Evolutionary conservation across 495 filamentous ascomycete genomes (phyloP), one percentile per base, ranked within the genome.

Genomic region (Xylaria sp.): DNA sequence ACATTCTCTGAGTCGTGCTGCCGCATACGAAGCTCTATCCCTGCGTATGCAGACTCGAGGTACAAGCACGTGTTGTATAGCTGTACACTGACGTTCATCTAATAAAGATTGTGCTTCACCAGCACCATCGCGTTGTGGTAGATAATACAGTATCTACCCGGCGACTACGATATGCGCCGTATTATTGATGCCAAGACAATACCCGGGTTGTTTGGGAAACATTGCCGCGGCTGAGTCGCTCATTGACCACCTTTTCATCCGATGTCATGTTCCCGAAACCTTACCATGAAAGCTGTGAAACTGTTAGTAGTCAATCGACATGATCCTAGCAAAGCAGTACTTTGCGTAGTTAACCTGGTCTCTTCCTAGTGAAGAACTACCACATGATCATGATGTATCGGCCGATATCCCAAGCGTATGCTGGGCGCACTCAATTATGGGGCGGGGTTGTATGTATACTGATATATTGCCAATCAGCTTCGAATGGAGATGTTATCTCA

Each of bases 311-410:
- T 37, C 58, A 41, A 24, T 41, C 11, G 58, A 40, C 58, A 62
- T 43, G 17, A n/a, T 43, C n/a, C 11, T 5, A 43, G 37, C 43
- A 37, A 35, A 35, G 55, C 33, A 21, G 21, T n/a, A n/a, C n/a
- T n/a, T n/a, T n/a, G n/a, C n/a, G n/a, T 48, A 21, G 8, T 11
- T 9, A 11, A 43, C 4, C 21, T 24, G 11, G 40, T 17, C 37
- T 65, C 43, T 50, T 48, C 46, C 9, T 48, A 37, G 8, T 37
- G 12, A 67, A 67, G 55, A 14, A 55, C n/a, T 14, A 40, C 67
- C 67, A 69, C 67, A 59, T 68, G 66, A 69, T 61, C 41, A 6
- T 61, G 41, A 40, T 46, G 24, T 69, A 61, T 57, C 44, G 44
- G 29, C 67, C 57, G 57, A 44, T 33, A 14, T 33, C 15, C 31